Conservation (phyloP, 306 rosid genomes). For the Ziziphus jujuba region DNA sequence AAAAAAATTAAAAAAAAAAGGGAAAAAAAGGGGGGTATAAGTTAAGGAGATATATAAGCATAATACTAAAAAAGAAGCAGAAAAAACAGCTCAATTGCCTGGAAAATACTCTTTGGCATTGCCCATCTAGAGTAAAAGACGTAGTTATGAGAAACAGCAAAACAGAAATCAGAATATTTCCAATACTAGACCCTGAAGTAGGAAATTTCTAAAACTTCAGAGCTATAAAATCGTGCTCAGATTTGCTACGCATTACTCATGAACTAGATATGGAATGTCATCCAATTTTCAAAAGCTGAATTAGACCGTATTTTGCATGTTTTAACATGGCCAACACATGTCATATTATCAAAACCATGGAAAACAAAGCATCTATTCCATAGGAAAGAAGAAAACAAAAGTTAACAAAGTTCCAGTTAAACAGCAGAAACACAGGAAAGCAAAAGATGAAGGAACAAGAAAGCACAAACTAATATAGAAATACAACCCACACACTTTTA, state of each 20-base stretch:
- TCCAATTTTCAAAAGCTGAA: not conserved
- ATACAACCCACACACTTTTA: constrained; percentile 3
- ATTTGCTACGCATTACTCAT: not conserved
- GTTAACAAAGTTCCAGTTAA: not conserved
- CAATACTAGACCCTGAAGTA: too few relatives aligned
- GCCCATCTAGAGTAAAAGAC: too few relatives aligned
- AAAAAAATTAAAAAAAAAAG: too few relatives aligned
- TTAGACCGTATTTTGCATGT: not conserved
- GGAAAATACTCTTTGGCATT: too few relatives aligned
- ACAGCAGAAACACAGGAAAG: constrained; percentile 1
- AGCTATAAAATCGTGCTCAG: not conserved
- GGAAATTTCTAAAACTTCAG: not conserved
- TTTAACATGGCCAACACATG: not conserved
- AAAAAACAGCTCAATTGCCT: too few relatives aligned
- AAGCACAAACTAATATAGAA: not conserved
- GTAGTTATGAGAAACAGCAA: too few relatives aligned
- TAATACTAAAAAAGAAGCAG: too few relatives aligned
- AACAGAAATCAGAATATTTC: too few relatives aligned
- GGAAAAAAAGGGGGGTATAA: too few relatives aligned
- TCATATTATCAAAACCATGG: not conserved
- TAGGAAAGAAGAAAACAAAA: not conserved
- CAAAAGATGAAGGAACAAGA: not conserved
- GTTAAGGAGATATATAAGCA: too few relatives aligned
- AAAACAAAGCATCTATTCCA: not conserved
- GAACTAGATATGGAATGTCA: not conserved